Percentiles rank a stretch among this genome's conserved stretches.
Conservation (phyloP, 73 alveolate species). For the Symbiodinium pilosum region DNA sequence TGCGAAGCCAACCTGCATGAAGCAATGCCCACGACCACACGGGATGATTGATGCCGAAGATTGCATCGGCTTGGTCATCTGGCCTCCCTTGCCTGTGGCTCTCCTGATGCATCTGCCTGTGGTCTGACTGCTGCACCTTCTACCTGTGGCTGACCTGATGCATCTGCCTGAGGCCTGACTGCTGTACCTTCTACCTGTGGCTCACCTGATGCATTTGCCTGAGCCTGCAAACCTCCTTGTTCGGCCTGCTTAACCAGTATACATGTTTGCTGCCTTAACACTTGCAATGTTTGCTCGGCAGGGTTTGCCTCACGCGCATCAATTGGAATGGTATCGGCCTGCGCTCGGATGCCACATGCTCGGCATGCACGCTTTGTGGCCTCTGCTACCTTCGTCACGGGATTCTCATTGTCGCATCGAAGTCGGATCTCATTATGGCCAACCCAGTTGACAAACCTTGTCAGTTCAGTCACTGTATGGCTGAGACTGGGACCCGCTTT, state of each 20-base stretch:
- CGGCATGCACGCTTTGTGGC: neutral
- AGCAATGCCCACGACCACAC: neutral
- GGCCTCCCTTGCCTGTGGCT: too few relatives aligned
- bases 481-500: neutral
- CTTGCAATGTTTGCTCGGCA: neutral
- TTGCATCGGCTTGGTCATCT: too few relatives aligned
- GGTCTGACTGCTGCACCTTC: too few relatives aligned
- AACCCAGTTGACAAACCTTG: neutral
- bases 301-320: neutral
- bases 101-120: too few relatives aligned
- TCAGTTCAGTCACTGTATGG: neutral
- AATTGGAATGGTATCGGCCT: neutral
- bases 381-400: neutral
- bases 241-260: neutral
- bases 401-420: neutral
- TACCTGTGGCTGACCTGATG: too few relatives aligned
- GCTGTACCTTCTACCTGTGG: too few relatives aligned
- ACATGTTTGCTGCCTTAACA: neutral
- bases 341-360: neutral
- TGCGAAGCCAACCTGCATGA: neutral
- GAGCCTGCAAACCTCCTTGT: neutral
- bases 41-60: conserved; percentile 1
- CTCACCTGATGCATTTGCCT: too few relatives aligned
- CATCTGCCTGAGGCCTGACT: too few relatives aligned
- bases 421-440: neutral